Conservation (phyloP, 768 basidiomycete genomes). For the Hydnomerulius pinastri region DNA sequence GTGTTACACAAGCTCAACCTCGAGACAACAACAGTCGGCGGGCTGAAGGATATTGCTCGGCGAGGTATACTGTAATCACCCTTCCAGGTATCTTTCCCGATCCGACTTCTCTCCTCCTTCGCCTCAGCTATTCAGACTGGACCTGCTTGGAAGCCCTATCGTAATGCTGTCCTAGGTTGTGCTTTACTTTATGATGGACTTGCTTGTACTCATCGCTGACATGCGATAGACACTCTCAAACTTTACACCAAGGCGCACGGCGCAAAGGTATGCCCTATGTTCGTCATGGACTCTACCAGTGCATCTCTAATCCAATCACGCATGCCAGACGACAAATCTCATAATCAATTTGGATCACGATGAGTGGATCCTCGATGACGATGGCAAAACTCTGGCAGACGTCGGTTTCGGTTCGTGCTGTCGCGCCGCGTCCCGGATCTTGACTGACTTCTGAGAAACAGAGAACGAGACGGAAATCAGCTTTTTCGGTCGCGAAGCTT, state of each 20-base stretch:
- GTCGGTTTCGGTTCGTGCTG: slow-evolving; percentile 72
- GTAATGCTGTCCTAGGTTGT: slow-evolving; percentile 68
- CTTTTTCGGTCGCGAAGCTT: slow-evolving; percentile 79
- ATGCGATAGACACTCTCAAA: slow-evolving; percentile 80
- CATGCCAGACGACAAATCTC: slow-evolving; percentile 83
- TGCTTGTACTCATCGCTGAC: not conserved
- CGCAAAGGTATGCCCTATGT: slow-evolving; percentile 62
- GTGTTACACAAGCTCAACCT: slow-evolving; percentile 84
- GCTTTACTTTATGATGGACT: not conserved
- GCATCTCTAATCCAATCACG: not conserved
- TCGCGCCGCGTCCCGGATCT: not conserved
- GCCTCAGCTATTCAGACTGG: slow-evolving; percentile 67
- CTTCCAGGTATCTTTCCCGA: not conserved
- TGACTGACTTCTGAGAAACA: slow-evolving; percentile 30
- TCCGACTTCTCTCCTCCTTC: slow-evolving; percentile 10
- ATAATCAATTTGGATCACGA: slow-evolving; percentile 98
- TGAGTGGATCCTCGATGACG: slow-evolving; percentile 84
- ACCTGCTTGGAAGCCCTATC: slow-evolving; percentile 88
- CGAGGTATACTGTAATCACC: slow-evolving; percentile 52
- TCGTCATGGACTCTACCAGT: not conserved
- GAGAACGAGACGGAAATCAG: slow-evolving; percentile 97
- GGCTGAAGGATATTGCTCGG: slow-evolving; percentile 71
- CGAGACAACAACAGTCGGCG: slow-evolving; percentile 72
- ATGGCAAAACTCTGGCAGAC: slow-evolving; percentile 61
- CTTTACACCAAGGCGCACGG: slow-evolving; percentile 95